Base-by-base conservation (phyloP, 345 rosid genomes). In the Gossypioides kirkii region DNA sequence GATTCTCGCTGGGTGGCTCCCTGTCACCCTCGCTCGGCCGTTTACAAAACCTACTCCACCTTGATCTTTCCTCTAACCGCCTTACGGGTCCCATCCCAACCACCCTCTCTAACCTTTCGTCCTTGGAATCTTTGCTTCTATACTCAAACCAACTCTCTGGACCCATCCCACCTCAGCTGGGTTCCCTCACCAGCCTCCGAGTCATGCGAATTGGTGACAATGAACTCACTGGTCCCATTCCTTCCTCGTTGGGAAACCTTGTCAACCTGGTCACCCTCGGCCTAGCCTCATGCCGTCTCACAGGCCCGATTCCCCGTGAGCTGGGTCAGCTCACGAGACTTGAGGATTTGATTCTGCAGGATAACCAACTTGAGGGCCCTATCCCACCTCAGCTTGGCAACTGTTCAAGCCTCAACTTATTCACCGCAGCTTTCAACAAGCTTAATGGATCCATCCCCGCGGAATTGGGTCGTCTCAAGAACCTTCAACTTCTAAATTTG, bases 1-100 rank as follows among this genome's bases (percentile, higher is more conserved):
- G 76, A 55, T 83, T 85, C 17, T 82, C 88, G 2, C 80, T 95
- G 62, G 75, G 79, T 69, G 99, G 99, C 28, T 82, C 91, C 10
- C 70, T 95, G 49, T 82, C 98, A 16, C 87, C 94, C 0, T 80
- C 86, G 13, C 78, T 95, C 43, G 89, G 90, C 70, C 87, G 84
- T 69, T 80, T 95, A 36, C 74, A 54, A 38, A 84, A 86, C 88
- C 92, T 95, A 74, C 78, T 86, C 88, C 93, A 90, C 81, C 98
- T 95, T 62, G 99, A 95, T 83, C 94, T 92, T 70, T 95, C 98
- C 53, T 86, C 92, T 74, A 95, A 95, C 81, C 72, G 75, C 80
- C 88, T 95, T 25, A 77, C 75, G 78, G 98, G 99, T 32, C 90
- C 96, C 85, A 87, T 95, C 71, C 98, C 99, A 88, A 80, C 97